phyloP scores from a whole-genome alignment of 768 basidiomycete species.

The Crepidotus variabilis region DNA sequence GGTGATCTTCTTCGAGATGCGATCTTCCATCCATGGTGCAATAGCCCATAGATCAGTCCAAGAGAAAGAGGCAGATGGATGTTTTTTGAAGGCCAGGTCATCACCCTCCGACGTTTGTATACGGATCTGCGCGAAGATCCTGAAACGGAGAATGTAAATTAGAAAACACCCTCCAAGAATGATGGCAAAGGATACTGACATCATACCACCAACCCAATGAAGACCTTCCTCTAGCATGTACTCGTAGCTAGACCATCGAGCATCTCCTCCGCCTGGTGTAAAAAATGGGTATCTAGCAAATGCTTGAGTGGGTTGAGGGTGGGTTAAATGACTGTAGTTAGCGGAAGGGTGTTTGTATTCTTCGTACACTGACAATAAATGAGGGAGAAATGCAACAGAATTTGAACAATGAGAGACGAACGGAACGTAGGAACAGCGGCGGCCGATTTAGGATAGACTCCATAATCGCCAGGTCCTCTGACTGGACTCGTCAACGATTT shows the following conservation, averaged over 20 bases:
- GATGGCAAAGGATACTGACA: slow-evolving; percentile 37
- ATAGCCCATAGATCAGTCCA: slow-evolving; percentile 68
- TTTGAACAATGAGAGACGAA: slow-evolving; percentile 17
- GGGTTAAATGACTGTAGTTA: slow-evolving; percentile 40
- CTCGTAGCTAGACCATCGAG: slow-evolving; percentile 53
- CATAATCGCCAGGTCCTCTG: slow-evolving; percentile 35
- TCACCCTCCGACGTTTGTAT: slow-evolving; percentile 38
- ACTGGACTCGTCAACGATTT: slow-evolving; percentile 10
- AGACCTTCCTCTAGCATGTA: slow-evolving; percentile 54
- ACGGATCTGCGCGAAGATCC: slow-evolving; percentile 61
- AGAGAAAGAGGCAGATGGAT: slow-evolving; percentile 66
- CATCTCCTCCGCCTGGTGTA: slow-evolving; percentile 67
- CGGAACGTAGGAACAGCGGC: slow-evolving; percentile 26
- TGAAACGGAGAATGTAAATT: slow-evolving; percentile 19
- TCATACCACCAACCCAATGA: slow-evolving; percentile 70
- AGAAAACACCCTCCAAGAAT: slow-evolving; percentile 5
- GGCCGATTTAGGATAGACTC: slow-evolving; percentile 37
- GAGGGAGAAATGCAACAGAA: neutral
- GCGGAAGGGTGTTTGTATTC: slow-evolving; percentile 26
- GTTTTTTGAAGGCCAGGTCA: slow-evolving; percentile 40
- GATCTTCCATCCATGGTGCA: slow-evolving; percentile 76
- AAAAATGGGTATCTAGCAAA: slow-evolving; percentile 70
- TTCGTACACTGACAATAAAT: slow-evolving; percentile 20
- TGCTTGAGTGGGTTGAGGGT: slow-evolving; percentile 52
- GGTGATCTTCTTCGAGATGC: slow-evolving; percentile 58